Evolutionary conservation across 2,329 filamentous ascomycete genomes (phyloP), one percentile per base, ranked within the genome.

Genomic region (Fusarium falciforme): DNA sequence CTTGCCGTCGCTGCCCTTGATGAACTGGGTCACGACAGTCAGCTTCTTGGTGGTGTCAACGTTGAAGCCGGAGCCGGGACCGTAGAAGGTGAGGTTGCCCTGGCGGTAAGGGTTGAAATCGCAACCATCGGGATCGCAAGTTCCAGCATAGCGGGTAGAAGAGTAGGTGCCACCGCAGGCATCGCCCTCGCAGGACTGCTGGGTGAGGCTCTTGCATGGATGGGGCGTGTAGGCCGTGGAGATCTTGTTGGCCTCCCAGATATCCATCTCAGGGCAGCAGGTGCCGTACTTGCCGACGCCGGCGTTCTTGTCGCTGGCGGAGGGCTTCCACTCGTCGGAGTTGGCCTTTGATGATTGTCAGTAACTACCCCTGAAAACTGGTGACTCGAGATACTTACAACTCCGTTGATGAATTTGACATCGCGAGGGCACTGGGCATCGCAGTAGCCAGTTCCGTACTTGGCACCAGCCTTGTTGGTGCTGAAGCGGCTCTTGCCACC

Each of bases 101-200:
- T 89, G 86, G 79, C 91, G 91, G 88, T 89, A 93, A 42, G 87
- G 80, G 87, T 93, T 92, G 87, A 91, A 93, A 81, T 93, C 91
- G 78, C 92, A 93, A 44, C 91, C 91, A 77, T 92, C 90, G 71
- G 90, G 89, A 80, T 93, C 92, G 80, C 92, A 93, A 67, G 88
- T 82, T 62, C 91, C 91, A 29, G 78, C 83, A 79, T 93, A 93
- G 71, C 91, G 89, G 76, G 87, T 82, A 59, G 75, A 62, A 61
- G 82, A 84, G 77, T 87, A 89, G 38, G 87, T 86, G 67, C 87
- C 90, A 67, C 89, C 89, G 75, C 89, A 91, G 7, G 68, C 67
- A 70, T 88, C 82, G 22, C 85, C 85, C 0, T 80, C 79, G 85
- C 90, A 92, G 65, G 86, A 84, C 64, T 81, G 80, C 75, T 89